Base-by-base conservation (phyloP, 2,329 filamentous ascomycete genomes). In the Alternaria novae-zelandiae region DNA sequence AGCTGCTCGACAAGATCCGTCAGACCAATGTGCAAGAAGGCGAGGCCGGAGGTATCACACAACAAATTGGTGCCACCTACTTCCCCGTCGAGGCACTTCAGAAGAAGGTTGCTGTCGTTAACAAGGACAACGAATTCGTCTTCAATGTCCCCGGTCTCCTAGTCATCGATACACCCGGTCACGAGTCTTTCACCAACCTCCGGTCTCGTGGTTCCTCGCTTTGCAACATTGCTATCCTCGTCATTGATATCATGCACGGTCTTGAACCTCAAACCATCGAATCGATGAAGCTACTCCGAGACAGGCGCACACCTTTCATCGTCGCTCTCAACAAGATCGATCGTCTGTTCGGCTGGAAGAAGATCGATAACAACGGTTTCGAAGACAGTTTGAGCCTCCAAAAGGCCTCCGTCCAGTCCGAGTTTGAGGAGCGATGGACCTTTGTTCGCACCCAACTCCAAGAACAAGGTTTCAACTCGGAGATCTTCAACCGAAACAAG, bases 191-290 rank as follows among this genome's bases (percentile, higher is more conserved):
- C 89, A 97, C 95, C 68, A 99, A 99, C 83, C 84, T 99, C 70
- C 92, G 96, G 77, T 97, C 95, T 71, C 90, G 96, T 83, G 96
- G 96, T 83, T 98, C 96, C 44, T 98, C 94, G 13, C 92, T 99
- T 63, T 99, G 96, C 83, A 99, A 99, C 85, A 99, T 99, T 83
- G 96, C 96, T 74, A 99, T 99, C 79, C 85, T 99, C 70, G 96
- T 99, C 45, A 95, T 99, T 72, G 96, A 99, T 85, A 99, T 99
- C 77, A 98, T 99, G 96, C 96, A 99, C 88, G 96, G 96, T 79
- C 88, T 99, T 50, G 96, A 99, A 82, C 95, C 91, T 17, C 96
- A 99, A 82, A 99, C 96, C 15, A 86, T 98, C 30, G 96, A 99
- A 83, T 99, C 96, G 2, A 98, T 99, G 93, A 91, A 90, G 72